Conservation (phyloP, 805 yeast species). For the Myxozyma kluyveri region DNA sequence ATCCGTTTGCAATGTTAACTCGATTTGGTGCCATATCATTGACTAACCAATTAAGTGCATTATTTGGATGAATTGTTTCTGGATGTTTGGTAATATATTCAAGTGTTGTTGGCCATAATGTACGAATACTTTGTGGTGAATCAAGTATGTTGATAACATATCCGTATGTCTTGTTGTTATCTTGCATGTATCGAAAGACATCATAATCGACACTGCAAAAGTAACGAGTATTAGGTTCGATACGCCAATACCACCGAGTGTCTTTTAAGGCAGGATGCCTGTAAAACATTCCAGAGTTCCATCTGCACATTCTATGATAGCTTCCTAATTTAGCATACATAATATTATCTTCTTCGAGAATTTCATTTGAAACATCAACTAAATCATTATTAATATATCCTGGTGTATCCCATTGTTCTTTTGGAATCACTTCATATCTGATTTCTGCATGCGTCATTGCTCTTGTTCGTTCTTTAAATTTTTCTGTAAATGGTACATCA, state of each 20-base stretch:
- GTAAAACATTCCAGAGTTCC: conserved; percentile 63
- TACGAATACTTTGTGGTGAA: conserved; percentile 57
- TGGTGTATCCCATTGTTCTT: conserved; percentile 62
- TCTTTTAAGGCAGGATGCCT: conserved; percentile 60
- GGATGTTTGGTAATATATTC: conserved; percentile 57
- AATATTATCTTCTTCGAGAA: conserved; percentile 43
- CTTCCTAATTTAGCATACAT: conserved; percentile 62
- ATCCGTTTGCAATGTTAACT: conserved; percentile 52
- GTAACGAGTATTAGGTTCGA: conserved; percentile 71
- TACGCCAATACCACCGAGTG: conserved; percentile 73
- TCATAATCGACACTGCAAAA: conserved; percentile 72
- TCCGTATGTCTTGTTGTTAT: conserved; percentile 68
- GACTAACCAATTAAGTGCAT: conserved; percentile 62
- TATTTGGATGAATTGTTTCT: conserved; percentile 57
- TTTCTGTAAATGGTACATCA: conserved; percentile 61
- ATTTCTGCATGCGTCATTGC: conserved; percentile 44
- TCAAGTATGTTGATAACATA: conserved; percentile 69
- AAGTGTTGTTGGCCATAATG: conserved; percentile 69
- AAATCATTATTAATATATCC: conserved; percentile 48
- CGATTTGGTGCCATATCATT: conserved; percentile 54
- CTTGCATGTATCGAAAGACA: conserved; percentile 44
- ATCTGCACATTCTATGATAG: conserved; percentile 84
- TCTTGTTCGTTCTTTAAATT: conserved; percentile 50
- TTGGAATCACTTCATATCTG: conserved; percentile 44
- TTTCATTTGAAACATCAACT: conserved; percentile 44